phyloP scores from a whole-genome alignment of 192 early-diverging fungal genomes.

The Coemansia pectinata region DNA sequence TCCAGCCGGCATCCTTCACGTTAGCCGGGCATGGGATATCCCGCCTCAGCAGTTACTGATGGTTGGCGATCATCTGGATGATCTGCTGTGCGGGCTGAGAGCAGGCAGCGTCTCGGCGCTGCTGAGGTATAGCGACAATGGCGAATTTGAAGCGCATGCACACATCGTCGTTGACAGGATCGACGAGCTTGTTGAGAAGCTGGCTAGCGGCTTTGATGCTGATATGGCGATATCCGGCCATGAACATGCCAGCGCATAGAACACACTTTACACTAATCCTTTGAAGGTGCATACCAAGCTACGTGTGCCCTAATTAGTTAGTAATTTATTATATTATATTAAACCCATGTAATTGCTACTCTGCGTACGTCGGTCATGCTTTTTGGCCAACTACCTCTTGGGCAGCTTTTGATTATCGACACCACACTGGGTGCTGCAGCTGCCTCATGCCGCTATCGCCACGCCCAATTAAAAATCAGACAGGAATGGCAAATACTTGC shows the following conservation, averaged over 20 bases:
- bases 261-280: background rate
- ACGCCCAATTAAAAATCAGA: background rate
- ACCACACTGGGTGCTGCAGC: background rate
- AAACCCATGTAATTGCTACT: background rate
- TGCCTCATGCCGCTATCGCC: background rate
- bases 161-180: slow-evolving; percentile 50
- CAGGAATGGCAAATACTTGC: background rate
- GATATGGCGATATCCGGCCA: slow-evolving; percentile 24
- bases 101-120: slow-evolving; percentile 52
- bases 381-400: background rate
- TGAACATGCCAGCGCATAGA: slow-evolving; percentile 1
- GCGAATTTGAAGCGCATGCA: slow-evolving; percentile 32
- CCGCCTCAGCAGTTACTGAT: slow-evolving; percentile 52
- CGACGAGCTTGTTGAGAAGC: slow-evolving; percentile 24
- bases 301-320: background rate
- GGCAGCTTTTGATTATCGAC: background rate
- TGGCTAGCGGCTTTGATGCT: slow-evolving; percentile 35
- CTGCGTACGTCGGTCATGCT: background rate
- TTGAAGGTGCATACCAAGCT: background rate
- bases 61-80: slow-evolving; percentile 58
- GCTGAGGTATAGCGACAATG: slow-evolving; percentile 41
- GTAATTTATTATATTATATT: background rate
- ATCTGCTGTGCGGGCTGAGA: slow-evolving; percentile 50
- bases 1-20: slow-evolving; percentile 44
- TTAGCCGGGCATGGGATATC: slow-evolving; percentile 46